Base-by-base conservation (phyloP, 140 eudicot species). In the Artemisia princeps region DNA sequence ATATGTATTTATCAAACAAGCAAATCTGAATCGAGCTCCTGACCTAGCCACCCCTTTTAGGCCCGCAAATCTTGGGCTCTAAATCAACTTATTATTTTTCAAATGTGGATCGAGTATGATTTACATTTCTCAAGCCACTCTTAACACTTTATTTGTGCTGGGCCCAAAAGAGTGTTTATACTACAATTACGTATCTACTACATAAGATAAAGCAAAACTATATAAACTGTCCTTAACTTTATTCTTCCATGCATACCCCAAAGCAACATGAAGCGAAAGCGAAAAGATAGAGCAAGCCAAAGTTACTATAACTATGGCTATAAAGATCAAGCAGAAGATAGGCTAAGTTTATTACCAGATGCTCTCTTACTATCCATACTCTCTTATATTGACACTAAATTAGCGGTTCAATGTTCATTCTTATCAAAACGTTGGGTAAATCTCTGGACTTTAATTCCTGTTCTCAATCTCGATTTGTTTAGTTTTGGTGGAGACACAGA, bases 341-440 rank as follows among this genome's bases (percentile, higher is more conserved):
- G 74, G 10, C 33, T 74, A 26, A 74, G 78, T 26, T 66, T 55
- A 0, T 46, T 74, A 30, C 69, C 78, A 0, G 73, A 74, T 40
- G 73, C 8, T 51, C 69, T 74, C 0, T 19, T 74, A 33, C 22
- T 74, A n/a, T 37, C 37, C 64, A 74, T 74, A 4, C 26, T 66
- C 10, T 74, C 78, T n/a, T 33, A 58, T 24, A 15, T 67, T 10
- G 78, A 74, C 56, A 74, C 68, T 62, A 67, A 42, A 67, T n/a
- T 74, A 49, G 62, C 69, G 1, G 56, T 67, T 57, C 78, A 74
- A 14, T 30, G 33, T 14, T 67, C 73, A 66, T 10, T 58, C 45
- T 33, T 74, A 40, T 74, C 78, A 0, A 74, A 74, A 58, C 73
- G 78, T 13, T 74, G 78, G 78, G 23, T 67, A 30, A 49, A 66